phyloP scores from a whole-genome alignment of 352 stramenopile genomes.

The Globisporangium megalacanthum region DNA sequence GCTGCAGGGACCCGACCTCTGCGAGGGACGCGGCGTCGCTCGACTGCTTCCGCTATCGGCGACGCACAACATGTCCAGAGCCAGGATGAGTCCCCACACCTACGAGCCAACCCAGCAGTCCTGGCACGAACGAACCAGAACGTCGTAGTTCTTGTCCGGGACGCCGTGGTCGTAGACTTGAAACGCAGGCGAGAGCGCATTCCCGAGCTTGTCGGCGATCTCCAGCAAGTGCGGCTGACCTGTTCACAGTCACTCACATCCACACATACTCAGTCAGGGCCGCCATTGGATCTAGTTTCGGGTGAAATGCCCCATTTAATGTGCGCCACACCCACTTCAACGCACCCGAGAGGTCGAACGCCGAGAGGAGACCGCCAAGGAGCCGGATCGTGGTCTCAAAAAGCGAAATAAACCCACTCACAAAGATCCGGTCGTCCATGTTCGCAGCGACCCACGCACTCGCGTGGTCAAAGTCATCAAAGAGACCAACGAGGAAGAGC shows the following conservation, averaged over 20 bases:
- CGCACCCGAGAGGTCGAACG: conserved; percentile 56
- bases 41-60: conserved; percentile 25
- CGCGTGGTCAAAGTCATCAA: conserved; percentile 69
- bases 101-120: not conserved
- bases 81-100: not conserved
- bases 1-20: conserved; percentile 65
- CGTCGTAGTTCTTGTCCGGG: conserved; percentile 60
- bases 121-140: conserved; percentile 27
- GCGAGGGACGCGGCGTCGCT: conserved; percentile 43
- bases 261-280: conserved; percentile 1
- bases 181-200: conserved; percentile 58
- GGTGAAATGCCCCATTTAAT: too few relatives aligned
- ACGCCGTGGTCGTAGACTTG: conserved; percentile 41
- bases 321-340: not conserved
- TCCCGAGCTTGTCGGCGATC: conserved; percentile 56
- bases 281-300: too few relatives aligned
- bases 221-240: conserved; percentile 52
- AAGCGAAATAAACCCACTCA: conserved; percentile 56
- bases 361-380: conserved; percentile 63
- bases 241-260: conserved; percentile 1
- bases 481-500: conserved; percentile 69
- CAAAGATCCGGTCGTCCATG: conserved; percentile 64
- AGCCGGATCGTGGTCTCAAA: conserved; percentile 82
- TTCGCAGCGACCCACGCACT: conserved; percentile 60
- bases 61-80: too few relatives aligned